Percentiles rank a stretch among this genome's conserved stretches.
Conservation (phyloP, 2,329 filamentous ascomycete genomes). For the Grosmannia clavigera region DNA sequence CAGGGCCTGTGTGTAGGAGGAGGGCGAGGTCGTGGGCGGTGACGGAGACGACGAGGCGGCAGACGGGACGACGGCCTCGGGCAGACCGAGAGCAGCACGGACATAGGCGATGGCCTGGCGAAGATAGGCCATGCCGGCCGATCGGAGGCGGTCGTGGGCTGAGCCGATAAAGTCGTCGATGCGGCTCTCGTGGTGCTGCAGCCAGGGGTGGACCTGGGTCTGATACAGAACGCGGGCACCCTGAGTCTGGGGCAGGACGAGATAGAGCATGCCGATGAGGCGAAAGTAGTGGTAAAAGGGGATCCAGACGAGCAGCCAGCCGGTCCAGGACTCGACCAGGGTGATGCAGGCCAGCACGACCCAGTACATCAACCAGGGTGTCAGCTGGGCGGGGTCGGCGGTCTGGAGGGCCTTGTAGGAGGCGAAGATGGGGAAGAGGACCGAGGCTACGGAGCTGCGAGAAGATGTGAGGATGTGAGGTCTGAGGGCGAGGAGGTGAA, state of each 20-base stretch:
- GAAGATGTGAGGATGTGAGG: not conserved
- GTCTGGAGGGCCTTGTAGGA: constrained; percentile 97
- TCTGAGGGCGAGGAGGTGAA: no score
- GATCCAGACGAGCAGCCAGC: constrained; percentile 79
- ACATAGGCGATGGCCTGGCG: constrained; percentile 42
- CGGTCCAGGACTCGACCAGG: constrained; percentile 74
- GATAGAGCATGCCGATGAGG: constrained; percentile 76
- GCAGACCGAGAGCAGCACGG: constrained; percentile 54
- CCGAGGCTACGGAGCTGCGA: constrained; percentile 67
- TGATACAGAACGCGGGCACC: constrained; percentile 81
- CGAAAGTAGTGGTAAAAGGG: constrained; percentile 92
- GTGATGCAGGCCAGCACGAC: constrained; percentile 75
- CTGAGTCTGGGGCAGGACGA: constrained; percentile 95
- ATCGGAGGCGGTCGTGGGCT: constrained; percentile 64
- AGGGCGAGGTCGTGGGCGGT: constrained; percentile 21
- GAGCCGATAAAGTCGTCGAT: constrained; percentile 86
- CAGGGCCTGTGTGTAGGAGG: constrained; percentile 65
- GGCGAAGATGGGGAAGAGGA: constrained; percentile 90
- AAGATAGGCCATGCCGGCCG: constrained; percentile 62
- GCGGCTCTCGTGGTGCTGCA: constrained; percentile 70
- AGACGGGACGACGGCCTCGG: constrained; percentile 32
- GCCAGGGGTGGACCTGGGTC: constrained; percentile 74
- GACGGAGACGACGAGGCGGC: constrained; percentile 16
- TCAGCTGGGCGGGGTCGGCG: constrained; percentile 74
- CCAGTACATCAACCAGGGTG: constrained; percentile 99